These are phyloP conservation scores for Pseudogymnoascus sp. DNA, from an alignment of 2,329 filamentous ascomycete genomes.

Conservation along the genomic window DNA sequence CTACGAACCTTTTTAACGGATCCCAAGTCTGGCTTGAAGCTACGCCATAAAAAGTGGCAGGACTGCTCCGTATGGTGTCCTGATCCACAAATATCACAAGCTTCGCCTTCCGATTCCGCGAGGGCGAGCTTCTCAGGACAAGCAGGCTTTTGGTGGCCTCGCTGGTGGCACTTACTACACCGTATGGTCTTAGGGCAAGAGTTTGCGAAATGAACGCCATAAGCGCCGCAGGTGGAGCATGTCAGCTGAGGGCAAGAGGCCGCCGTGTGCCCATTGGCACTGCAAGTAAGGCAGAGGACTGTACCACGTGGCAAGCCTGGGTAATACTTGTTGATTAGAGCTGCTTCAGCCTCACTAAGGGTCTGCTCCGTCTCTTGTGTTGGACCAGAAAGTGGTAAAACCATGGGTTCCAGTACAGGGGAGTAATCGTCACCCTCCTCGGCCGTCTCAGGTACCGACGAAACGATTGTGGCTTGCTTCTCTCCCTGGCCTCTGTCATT, in stretches of 20 bases:
- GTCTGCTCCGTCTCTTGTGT: background rate
- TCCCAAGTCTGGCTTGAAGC: slow-evolving; percentile 37
- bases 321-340: background rate
- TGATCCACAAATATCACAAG: slow-evolving; percentile 54
- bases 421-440: background rate
- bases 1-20: slow-evolving; percentile 40
- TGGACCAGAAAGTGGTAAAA: background rate
- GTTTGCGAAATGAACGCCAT: slow-evolving; percentile 38
- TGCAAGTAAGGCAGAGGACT: slow-evolving; percentile 43
- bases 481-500: background rate
- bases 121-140: slow-evolving; percentile 51
- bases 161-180: slow-evolving; percentile 53
- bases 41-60: slow-evolving; percentile 55
- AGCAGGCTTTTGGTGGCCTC: slow-evolving; percentile 45
- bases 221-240: slow-evolving; percentile 42
- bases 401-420: background rate
- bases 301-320: background rate
- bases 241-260: slow-evolving; percentile 36
- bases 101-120: slow-evolving; percentile 44
- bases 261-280: slow-evolving; percentile 39
- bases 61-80: slow-evolving; percentile 48
- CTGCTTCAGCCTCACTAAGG: background rate
- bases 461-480: background rate
- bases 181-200: slow-evolving; percentile 43
- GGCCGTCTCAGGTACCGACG: background rate